Evolutionary conservation across 2,329 filamentous ascomycete genomes (phyloP).

Genomic region (Alternaria dauci): DNA sequence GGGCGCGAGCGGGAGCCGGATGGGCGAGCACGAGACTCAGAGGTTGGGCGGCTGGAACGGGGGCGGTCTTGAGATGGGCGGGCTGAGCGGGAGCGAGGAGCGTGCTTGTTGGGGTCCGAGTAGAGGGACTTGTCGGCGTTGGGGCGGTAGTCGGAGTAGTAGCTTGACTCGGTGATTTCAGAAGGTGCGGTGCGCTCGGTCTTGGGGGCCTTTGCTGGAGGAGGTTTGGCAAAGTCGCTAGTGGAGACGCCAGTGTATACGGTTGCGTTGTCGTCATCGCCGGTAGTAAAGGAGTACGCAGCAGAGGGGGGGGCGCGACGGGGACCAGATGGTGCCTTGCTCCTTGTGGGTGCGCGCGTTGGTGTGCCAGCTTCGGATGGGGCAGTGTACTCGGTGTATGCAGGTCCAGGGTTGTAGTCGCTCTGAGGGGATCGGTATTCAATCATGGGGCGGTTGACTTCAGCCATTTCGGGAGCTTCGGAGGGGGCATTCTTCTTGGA

Average conservation of each 20-base stretch:
- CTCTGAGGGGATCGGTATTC: conserved; percentile 27
- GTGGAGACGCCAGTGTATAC: conserved; percentile 54
- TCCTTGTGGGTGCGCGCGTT: conserved; percentile 27
- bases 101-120: conserved; percentile 30
- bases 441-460: conserved; percentile 36
- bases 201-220: conserved; percentile 24
- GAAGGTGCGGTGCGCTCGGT: conserved; percentile 27
- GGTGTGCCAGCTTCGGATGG: conserved; percentile 32
- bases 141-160: conserved; percentile 54
- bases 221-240: conserved; percentile 46
- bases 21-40: conserved; percentile 27
- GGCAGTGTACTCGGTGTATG: conserved; percentile 41
- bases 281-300: conserved; percentile 60
- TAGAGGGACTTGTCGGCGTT: conserved; percentile 44
- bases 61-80: conserved; percentile 21
- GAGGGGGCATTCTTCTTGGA: conserved; percentile 50
- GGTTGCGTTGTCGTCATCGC: conserved; percentile 54
- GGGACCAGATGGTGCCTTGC: conserved; percentile 26
- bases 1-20: conserved; percentile 42
- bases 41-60: conserved; percentile 18
- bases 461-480: conserved; percentile 41
- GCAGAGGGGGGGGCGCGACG: conserved; percentile 48
- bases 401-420: conserved; percentile 29
- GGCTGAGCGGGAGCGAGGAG: conserved; percentile 30
- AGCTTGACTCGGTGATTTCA: conserved; percentile 44